phyloP scores from a whole-genome alignment of 169 alveolate species.

The Cryptosporidium sp. region DNA sequence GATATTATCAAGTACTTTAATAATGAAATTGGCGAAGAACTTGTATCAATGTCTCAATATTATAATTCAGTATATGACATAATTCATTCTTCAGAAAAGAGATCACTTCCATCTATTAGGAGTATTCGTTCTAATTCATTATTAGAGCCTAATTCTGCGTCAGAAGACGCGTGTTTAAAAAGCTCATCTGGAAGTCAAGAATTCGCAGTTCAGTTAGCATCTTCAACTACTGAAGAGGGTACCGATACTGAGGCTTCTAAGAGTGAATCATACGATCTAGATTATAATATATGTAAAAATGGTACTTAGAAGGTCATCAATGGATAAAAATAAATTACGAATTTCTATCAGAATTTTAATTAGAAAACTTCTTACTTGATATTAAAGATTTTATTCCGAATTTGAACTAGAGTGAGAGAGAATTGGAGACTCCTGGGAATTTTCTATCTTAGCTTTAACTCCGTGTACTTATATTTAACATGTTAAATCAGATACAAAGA shows the following conservation, averaged over 20 bases:
- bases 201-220: constrained; percentile 19
- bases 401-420: background rate
- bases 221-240: background rate
- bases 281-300: background rate
- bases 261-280: background rate
- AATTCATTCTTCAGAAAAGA: background rate
- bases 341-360: too few relatives aligned
- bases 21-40: constrained; percentile 10
- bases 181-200: background rate
- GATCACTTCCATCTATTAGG: background rate
- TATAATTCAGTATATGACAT: background rate
- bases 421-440: background rate
- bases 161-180: background rate
- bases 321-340: too few relatives aligned
- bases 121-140: background rate
- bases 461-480: too few relatives aligned
- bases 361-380: too few relatives aligned
- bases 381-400: too few relatives aligned
- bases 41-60: constrained; percentile 14
- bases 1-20: constrained; percentile 16
- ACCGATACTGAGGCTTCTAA: background rate
- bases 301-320: background rate
- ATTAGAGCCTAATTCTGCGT: background rate
- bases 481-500: too few relatives aligned
- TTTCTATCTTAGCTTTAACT: background rate